Percentiles rank a stretch among this genome's conserved stretches.
These are phyloP conservation scores for Tolypocladium guangdongense DNA, from an alignment of 2,329 filamentous ascomycete genomes.

Conservation along the genomic window DNA sequence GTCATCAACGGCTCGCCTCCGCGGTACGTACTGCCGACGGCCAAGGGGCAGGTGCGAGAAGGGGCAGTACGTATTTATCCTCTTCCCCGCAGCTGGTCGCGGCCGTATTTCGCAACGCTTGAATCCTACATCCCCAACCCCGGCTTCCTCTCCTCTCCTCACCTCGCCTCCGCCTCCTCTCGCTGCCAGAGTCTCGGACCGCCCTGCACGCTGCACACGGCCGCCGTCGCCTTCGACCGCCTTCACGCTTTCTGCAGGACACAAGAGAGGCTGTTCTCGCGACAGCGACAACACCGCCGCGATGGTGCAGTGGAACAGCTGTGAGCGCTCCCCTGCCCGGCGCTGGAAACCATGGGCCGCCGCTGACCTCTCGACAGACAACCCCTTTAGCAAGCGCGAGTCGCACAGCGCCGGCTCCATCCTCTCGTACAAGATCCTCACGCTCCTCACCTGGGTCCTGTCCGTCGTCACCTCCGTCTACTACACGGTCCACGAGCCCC, in stretches of 20 bases:
- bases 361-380: too few relatives aligned
- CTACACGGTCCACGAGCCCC: conserved; percentile 56
- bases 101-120: neutral
- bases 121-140: neutral
- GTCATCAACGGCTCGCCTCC: neutral
- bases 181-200: neutral
- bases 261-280: neutral
- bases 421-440: conserved; percentile 64
- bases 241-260: neutral
- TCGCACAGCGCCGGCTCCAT: conserved; percentile 51
- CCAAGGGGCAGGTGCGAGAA: too few relatives aligned
- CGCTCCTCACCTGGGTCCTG: conserved; percentile 63
- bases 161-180: neutral
- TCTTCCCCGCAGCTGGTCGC: neutral
- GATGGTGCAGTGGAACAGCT: neutral
- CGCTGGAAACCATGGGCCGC: too few relatives aligned
- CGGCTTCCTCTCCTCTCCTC: too few relatives aligned
- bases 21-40: neutral
- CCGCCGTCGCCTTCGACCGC: neutral
- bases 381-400: conserved; percentile 66
- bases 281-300: neutral
- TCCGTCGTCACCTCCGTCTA: conserved; percentile 62
- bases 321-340: neutral
- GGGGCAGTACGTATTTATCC: neutral
- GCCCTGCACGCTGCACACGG: neutral